Percentiles rank a stretch among this genome's conserved stretches.
Evolutionary conservation across 345 rosid species (phyloP).

Genomic region (Raphanus sativus): DNA sequence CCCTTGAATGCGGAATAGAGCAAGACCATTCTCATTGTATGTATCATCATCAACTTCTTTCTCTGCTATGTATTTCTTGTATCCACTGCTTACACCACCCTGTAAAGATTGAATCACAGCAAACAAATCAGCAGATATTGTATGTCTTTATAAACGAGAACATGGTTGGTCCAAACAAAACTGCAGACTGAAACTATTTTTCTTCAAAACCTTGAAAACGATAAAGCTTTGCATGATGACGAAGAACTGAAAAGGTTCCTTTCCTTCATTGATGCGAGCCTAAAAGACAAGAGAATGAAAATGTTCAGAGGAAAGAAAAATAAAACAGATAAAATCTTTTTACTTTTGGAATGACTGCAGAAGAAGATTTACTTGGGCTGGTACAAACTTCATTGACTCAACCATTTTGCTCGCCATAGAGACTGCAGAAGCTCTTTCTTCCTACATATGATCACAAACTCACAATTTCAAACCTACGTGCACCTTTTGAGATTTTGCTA

Average conservation of each 20-base stretch:
- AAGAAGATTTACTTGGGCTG: conserved; percentile 65
- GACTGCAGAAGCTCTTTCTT: conserved; percentile 77
- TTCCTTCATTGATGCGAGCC: conserved; percentile 92
- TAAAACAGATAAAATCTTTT: conserved; percentile 4
- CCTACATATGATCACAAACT: conserved; percentile 47
- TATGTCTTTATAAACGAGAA: not conserved
- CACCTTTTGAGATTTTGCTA: not conserved
- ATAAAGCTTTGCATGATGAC: conserved; percentile 88
- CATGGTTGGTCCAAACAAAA: not conserved
- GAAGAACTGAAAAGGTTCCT: conserved; percentile 87
- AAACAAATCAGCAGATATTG: not conserved
- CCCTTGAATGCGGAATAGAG: conserved; percentile 90
- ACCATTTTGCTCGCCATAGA: conserved; percentile 83
- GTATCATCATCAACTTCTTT: conserved; percentile 78
- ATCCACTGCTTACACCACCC: conserved; percentile 92
- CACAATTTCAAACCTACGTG: not conserved
- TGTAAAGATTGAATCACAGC: not conserved
- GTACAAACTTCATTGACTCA: conserved; percentile 82
- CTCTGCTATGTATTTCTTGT: conserved; percentile 74
- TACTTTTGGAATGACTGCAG: conserved; percentile 7
- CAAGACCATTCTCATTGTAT: conserved; percentile 72
- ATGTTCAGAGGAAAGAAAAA: conserved; percentile 4
- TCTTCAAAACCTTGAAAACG: conserved; percentile 85
- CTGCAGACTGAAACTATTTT: conserved; percentile 3
- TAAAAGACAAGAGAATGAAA: conserved; percentile 37